These are phyloP conservation scores for Solanum tacnaense DNA, from an alignment of 257 asterid species.

Conservation along the genomic window DNA sequence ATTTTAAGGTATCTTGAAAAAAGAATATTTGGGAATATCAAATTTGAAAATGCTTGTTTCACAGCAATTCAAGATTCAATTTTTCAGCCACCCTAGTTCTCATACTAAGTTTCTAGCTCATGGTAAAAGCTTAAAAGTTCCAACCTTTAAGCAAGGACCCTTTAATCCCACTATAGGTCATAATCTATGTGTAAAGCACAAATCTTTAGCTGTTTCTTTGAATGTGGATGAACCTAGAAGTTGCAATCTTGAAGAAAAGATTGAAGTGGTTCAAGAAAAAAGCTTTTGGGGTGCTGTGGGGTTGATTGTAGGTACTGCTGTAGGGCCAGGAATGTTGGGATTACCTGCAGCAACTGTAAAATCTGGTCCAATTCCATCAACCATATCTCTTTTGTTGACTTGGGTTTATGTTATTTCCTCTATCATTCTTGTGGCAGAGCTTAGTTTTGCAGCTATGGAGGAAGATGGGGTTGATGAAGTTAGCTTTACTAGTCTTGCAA, in stretches of 20 bases:
- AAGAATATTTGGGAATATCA: neutral
- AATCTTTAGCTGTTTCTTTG: neutral
- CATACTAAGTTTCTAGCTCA: neutral
- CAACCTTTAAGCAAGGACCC: neutral
- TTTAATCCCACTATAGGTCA: neutral
- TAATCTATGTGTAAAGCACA: neutral
- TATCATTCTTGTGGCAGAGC: conserved; percentile 30
- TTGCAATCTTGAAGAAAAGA: neutral
- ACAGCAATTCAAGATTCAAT: neutral
- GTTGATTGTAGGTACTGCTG: conserved; percentile 28
- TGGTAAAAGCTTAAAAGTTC: neutral
- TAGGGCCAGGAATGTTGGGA: conserved; percentile 35
- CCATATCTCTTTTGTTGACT: conserved; percentile 16
- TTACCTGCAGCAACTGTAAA: conserved; percentile 24
- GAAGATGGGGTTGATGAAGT: conserved; percentile 26
- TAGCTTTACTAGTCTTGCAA: conserved; percentile 29
- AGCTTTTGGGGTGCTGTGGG: conserved; percentile 33
- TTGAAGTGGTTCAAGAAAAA: conserved; percentile 1
- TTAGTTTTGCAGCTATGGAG: conserved; percentile 30
- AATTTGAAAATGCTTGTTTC: neutral
- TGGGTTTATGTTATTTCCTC: conserved; percentile 31
- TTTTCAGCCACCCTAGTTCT: neutral
- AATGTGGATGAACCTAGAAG: neutral
- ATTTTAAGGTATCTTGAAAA: neutral
- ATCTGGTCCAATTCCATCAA: conserved; percentile 27